These are phyloP conservation scores for Scopulariopsis brevicaulis DNA, from an alignment of 2,329 filamentous ascomycete genomes.

Conservation along the genomic window DNA sequence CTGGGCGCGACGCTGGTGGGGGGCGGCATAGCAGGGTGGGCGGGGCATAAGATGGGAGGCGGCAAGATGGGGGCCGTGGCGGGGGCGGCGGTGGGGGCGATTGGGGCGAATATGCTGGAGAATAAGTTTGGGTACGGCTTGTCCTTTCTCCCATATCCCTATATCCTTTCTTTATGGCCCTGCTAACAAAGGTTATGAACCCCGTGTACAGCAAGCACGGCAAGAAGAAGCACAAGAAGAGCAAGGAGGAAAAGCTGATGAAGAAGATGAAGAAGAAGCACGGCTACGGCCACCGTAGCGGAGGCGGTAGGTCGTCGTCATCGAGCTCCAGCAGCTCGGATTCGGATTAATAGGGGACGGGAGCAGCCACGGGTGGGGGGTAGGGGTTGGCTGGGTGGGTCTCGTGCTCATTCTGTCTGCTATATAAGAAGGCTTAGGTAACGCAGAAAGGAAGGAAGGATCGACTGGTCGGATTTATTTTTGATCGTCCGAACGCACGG, in stretches of 20 bases:
- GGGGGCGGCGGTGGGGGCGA: conserved; percentile 37
- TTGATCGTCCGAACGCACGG: too few relatives aligned
- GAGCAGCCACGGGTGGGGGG: neutral
- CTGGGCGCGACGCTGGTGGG: conserved; percentile 41
- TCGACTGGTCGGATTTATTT: too few relatives aligned
- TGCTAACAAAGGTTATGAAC: neutral
- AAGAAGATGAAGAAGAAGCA: conserved; percentile 11
- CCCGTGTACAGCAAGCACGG: conserved; percentile 10
- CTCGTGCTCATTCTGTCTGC: neutral
- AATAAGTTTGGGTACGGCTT: conserved; percentile 23
- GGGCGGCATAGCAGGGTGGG: conserved; percentile 40
- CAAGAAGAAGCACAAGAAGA: conserved; percentile 22
- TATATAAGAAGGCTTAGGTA: too few relatives aligned
- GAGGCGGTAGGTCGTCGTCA: neutral
- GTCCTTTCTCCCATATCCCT: neutral
- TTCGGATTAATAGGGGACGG: conserved; percentile 13
- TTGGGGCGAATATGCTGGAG: conserved; percentile 42
- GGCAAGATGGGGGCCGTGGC: conserved; percentile 38
- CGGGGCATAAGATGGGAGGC: conserved; percentile 40
- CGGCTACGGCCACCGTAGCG: conserved; percentile 5
- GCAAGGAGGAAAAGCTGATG: conserved; percentile 12
- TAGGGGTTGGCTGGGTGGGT: neutral
- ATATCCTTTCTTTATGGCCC: neutral
- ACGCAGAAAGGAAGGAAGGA: too few relatives aligned
- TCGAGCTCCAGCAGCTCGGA: conserved; percentile 14